Evolutionary conservation across 257 asterid species (phyloP), one percentile per base, ranked within the genome.

Genomic region (Petrea volubilis): DNA sequence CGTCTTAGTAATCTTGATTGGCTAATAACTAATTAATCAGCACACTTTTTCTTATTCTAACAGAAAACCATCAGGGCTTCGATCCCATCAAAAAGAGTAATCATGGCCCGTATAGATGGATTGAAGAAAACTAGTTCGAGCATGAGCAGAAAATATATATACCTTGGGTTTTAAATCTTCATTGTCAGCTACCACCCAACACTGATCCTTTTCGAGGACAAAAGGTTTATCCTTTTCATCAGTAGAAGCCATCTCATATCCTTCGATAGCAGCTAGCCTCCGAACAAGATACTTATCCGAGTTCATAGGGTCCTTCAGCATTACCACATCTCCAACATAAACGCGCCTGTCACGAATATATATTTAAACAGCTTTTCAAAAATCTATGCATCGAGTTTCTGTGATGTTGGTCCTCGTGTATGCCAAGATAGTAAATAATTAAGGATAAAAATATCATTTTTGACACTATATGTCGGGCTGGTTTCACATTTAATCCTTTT

Each of bases 151-250:
- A n/a, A n/a, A n/a, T n/a, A 62, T 15, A 67, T 28, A 65, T 75
- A 92, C 96, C 96, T 86, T 80, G 44, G 92, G 91, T 77, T 90
- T 90, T 74, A 84, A 36, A 38, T 69, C 72, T 72, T 88, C 88
- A 56, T 88, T 84, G 74, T 92, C 97, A 41, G 88, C 90, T 73
- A 88, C 64, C 47, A 92, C 96, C 98, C 98, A 92, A 70, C 96
- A 92, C 67, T 90, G 82, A 82, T 90, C 86, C 67, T 88, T 74
- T 25, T 87, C 94, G 20, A 92, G 94, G 67, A 92, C 82, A 85
- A 92, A 92, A 44, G 96, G 88, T 57, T 85, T 90, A 17, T 90
- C 96, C 58, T 82, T 83, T 71, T 86, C 88, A 82, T 90, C 91
- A 23, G 85, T 77, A 41, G 98, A 92, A 58, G 77, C 96, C 96